phyloP scores from a whole-genome alignment of 2,329 filamentous ascomycete genomes.

The Pseudogymnoascus sp. region DNA sequence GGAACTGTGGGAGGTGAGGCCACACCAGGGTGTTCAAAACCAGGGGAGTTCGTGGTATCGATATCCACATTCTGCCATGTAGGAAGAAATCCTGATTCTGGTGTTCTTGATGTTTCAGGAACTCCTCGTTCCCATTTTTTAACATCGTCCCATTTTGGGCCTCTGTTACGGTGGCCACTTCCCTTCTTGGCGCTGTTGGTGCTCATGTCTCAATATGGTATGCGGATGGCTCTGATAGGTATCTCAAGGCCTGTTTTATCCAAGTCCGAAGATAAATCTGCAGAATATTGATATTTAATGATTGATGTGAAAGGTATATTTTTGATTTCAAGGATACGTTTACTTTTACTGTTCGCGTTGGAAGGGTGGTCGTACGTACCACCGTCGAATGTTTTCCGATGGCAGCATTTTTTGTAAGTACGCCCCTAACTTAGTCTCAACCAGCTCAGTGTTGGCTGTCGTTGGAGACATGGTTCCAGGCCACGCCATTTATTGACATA shows the following conservation, averaged over 20 bases:
- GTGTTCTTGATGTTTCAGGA: neutral
- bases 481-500: neutral
- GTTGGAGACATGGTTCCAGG: neutral
- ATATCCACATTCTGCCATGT: neutral
- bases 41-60: neutral
- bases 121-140: neutral
- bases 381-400: too few relatives aligned
- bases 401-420: neutral
- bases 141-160: neutral
- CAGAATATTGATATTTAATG: neutral
- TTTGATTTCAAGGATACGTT: neutral
- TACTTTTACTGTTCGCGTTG: neutral
- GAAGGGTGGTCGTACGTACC: too few relatives aligned
- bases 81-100: neutral
- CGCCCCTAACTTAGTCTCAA: neutral
- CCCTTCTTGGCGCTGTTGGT: neutral
- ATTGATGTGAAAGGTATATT: neutral
- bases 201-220: neutral
- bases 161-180: too few relatives aligned
- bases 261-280: neutral
- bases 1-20: neutral
- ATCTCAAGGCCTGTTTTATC: neutral
- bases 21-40: neutral
- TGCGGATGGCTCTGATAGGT: too few relatives aligned
- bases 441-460: neutral